Evolutionary conservation across 805 yeast genomes (phyloP).

Genomic region (Wickerhamiella musiphila): DNA sequence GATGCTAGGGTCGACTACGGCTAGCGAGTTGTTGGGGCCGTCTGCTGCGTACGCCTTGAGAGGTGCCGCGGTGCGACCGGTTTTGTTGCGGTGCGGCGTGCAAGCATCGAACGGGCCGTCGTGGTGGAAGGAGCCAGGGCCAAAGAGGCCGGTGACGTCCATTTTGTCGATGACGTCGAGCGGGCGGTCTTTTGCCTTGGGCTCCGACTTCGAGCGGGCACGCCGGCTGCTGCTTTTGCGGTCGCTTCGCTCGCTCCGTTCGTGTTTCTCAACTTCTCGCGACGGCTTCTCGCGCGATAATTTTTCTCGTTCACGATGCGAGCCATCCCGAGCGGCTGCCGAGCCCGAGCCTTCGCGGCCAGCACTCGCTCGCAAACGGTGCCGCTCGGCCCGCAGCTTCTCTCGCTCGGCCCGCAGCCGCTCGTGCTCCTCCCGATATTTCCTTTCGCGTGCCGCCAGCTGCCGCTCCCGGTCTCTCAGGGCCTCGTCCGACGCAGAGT

Average conservation of each 20-base stretch:
- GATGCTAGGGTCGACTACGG: slow-evolving; percentile 38
- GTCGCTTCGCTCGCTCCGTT: neutral
- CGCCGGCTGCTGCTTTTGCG: slow-evolving; percentile 5
- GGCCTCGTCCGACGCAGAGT: neutral
- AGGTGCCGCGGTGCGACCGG: slow-evolving; percentile 48
- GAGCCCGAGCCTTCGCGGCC: slow-evolving; percentile 1
- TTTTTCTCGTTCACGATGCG: neutral
- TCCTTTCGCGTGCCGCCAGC: slow-evolving; percentile 13
- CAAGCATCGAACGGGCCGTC: slow-evolving; percentile 99
- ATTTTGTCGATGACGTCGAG: slow-evolving; percentile 88
- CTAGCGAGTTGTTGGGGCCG: slow-evolving; percentile 80
- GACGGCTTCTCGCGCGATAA: neutral
- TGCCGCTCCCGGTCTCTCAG: slow-evolving; percentile 14
- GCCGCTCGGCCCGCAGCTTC: slow-evolving; percentile 2
- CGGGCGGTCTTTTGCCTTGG: slow-evolving; percentile 29
- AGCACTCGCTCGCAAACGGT: neutral
- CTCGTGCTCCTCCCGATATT: slow-evolving; percentile 5
- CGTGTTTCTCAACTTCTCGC: too few species aligned
- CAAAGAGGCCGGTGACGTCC: slow-evolving; percentile 90
- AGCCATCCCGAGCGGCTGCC: slow-evolving; percentile 1
- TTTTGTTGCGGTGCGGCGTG: slow-evolving; percentile 84
- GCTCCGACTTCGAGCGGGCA: slow-evolving; percentile 13
- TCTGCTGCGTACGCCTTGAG: slow-evolving; percentile 90
- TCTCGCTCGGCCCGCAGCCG: slow-evolving; percentile 1
- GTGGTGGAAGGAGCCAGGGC: slow-evolving; percentile 87